Percentiles rank a stretch among this genome's conserved stretches.
Evolutionary conservation across 305 asterid species (phyloP).

Genomic region (Fraxinus paxiana): DNA sequence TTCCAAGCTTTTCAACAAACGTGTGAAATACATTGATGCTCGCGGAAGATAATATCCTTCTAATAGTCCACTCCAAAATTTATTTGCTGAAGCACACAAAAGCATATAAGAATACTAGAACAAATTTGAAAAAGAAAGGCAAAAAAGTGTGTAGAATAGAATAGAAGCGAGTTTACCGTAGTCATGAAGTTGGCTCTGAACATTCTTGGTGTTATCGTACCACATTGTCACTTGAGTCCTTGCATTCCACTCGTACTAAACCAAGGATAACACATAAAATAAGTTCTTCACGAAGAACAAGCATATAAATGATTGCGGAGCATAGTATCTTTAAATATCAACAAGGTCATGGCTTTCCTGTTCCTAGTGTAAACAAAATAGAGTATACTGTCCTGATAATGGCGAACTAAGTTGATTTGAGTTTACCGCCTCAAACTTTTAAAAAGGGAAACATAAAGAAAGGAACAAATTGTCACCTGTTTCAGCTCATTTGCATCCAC

Average conservation of each 20-base stretch:
- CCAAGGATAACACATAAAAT: slow-evolving; percentile 3
- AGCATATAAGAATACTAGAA: neutral
- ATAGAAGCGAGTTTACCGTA: slow-evolving; percentile 49
- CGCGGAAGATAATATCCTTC: slow-evolving; percentile 83
- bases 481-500: slow-evolving; percentile 52
- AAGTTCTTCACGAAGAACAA: slow-evolving; percentile 14
- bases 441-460: neutral
- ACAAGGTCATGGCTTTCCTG: neutral
- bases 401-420: neutral
- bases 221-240: slow-evolving; percentile 98
- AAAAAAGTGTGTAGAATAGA: neutral
- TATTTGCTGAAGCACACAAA: slow-evolving; percentile 55
- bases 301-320: neutral
- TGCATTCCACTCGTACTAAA: slow-evolving; percentile 95
- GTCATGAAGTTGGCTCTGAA: slow-evolving; percentile 86
- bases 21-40: slow-evolving; percentile 71
- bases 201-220: slow-evolving; percentile 65
- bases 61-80: slow-evolving; percentile 86
- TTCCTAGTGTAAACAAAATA: neutral
- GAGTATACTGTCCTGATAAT: neutral
- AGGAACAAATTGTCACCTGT: slow-evolving; percentile 46
- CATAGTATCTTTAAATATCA: neutral
- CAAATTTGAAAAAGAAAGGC: neutral
- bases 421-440: neutral
- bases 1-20: slow-evolving; percentile 48